Conservation (phyloP, 495 filamentous ascomycete genomes). For the Lophium mytilinum region DNA sequence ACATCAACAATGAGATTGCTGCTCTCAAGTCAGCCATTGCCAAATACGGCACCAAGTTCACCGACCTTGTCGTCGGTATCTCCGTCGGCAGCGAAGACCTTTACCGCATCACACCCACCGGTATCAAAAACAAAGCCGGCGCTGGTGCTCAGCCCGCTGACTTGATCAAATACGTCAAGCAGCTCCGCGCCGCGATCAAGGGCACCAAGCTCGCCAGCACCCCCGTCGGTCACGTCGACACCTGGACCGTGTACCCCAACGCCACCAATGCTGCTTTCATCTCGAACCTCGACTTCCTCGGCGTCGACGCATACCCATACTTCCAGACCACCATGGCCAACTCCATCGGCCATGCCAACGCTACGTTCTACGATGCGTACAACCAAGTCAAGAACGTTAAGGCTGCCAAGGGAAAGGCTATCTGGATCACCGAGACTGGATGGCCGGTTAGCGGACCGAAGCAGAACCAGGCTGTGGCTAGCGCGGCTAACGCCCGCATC, state of each 20-base stretch:
- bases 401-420: conserved; percentile 54
- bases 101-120: conserved; percentile 65
- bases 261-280: conserved; percentile 61
- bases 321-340: conserved; percentile 66
- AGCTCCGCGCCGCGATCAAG: conserved; percentile 50
- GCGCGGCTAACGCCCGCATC: conserved; percentile 57
- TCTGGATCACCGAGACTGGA: conserved; percentile 90
- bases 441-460: conserved; percentile 65
- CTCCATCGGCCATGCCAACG: conserved; percentile 50
- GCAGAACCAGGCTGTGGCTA: conserved; percentile 55
- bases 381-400: conserved; percentile 41
- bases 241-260: conserved; percentile 82
- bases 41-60: conserved; percentile 54
- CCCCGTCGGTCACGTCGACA: conserved; percentile 81
- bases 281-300: conserved; percentile 64
- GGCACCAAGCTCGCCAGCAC: conserved; percentile 48
- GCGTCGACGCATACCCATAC: conserved; percentile 56
- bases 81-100: conserved; percentile 88
- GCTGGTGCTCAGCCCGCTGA: conserved; percentile 50
- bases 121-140: conserved; percentile 45
- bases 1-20: conserved; percentile 57
- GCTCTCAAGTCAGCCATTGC: conserved; percentile 57
- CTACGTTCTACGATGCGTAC: conserved; percentile 56
- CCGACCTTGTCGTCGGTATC: conserved; percentile 66
- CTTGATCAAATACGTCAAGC: conserved; percentile 57